Evolutionary conservation across 2,329 filamentous ascomycete genomes (phyloP), one percentile per base, ranked within the genome.

Genomic region (Verticillium nubilum): DNA sequence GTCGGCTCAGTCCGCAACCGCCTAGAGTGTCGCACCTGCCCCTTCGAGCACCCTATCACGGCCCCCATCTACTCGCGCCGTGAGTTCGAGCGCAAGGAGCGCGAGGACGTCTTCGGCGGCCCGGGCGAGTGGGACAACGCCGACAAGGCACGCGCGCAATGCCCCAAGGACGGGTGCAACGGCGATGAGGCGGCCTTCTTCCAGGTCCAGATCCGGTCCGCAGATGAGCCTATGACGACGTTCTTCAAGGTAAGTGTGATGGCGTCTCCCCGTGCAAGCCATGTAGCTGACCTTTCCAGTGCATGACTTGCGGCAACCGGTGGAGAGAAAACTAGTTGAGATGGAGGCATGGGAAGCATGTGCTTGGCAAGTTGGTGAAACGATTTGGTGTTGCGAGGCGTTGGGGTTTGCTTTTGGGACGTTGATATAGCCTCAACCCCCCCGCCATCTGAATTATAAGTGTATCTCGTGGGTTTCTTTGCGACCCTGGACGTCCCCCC

Each of bases 211-310:
- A 98, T 98, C 76, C 87, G 95, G 67, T 96, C 92, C 80, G 95
- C 95, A 57, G 95, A 99, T 77, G 95, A 99, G 81, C 95, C 95
- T 62, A 97, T 97, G 90, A 99, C 95, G 66, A 94, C 87, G 62
- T 98, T 98, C 76, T 96, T 89, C 77, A 95, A 92, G 85, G 90
- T 91, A 50, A 4, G 42, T 12, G 9, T 2, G n/a, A 13, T 64
- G 26, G 35, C n/a, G 28, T 52, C 23, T 17, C 10, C 35, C 28
- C 4, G 25, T 19, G 27, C 19, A 19, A 5, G 13, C 23, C 29
- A 4, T 29, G 13, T 25, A 12, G 59, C 66, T 69, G 63, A 72
- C 58, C 60, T 29, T 31, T 19, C 54, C 64, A 86, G 85, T 90
- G 87, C 69, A 89, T 88, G 84, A 80, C 80, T 13, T 90, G 87